A percentile compares a stretch with the other conserved stretches of the same genome.
phyloP scores from a whole-genome alignment of 2,329 filamentous ascomycete genomes.

The Fusarium sp. region DNA sequence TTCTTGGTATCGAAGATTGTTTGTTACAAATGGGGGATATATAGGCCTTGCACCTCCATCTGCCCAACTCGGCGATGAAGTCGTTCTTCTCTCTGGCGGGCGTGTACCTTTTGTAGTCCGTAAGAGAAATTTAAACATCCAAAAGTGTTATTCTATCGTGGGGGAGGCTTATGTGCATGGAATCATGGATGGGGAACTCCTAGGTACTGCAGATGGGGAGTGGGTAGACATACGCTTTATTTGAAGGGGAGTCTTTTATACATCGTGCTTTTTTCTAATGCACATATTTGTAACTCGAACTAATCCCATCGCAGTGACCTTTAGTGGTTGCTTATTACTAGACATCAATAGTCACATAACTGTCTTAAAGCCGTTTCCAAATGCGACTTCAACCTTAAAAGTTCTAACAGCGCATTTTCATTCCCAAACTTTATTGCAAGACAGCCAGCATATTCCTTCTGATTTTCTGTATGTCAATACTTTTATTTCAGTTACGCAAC shows the following conservation, averaged over 20 bases:
- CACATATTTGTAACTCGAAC: too few species aligned
- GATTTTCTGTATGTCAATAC: too few species aligned
- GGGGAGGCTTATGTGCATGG: background rate
- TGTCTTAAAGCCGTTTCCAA: rapidly evolving
- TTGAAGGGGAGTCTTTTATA: background rate
- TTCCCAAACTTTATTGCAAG: too few species aligned
- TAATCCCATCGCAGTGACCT: background rate
- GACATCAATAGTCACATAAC: background rate
- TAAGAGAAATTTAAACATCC: rapidly evolving
- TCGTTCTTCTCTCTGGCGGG: background rate
- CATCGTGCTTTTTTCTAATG: too few species aligned
- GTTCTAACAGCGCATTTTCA: too few species aligned
- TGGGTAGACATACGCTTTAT: background rate
- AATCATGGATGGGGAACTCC: background rate
- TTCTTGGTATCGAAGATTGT: background rate
- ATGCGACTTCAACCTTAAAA: too few species aligned
- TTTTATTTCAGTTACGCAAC: too few species aligned
- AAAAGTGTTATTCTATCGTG: rapidly evolving
- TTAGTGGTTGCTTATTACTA: background rate
- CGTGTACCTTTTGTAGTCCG: background rate
- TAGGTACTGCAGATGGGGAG: rapidly evolving
- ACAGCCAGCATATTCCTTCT: too few species aligned
- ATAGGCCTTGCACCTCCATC: background rate
- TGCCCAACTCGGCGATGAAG: rapidly evolving
- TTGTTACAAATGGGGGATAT: rapidly evolving